These are phyloP conservation scores for Russula vinacea DNA, from an alignment of 768 basidiomycete species.

Conservation along the genomic window DNA sequence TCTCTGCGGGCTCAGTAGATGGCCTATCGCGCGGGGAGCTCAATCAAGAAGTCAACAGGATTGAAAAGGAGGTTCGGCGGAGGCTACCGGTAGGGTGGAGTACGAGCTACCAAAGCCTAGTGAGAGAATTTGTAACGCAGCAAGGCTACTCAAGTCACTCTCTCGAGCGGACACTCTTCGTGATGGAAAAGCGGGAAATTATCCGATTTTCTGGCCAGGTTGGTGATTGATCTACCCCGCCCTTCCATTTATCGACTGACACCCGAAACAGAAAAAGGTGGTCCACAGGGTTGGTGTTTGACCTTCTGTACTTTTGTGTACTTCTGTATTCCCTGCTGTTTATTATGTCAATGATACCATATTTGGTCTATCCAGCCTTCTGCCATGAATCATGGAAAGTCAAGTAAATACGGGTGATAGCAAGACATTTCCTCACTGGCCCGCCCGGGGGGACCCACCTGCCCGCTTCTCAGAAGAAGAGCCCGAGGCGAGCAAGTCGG, in stretches of 20 bases:
- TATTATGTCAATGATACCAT: conserved; percentile 2
- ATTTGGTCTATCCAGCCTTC: too few relatives aligned
- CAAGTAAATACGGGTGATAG: too few relatives aligned
- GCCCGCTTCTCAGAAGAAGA: conserved; percentile 4
- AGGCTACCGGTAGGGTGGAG: conserved; percentile 93
- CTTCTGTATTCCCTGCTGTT: conserved; percentile 4
- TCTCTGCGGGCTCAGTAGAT: conserved; percentile 89
- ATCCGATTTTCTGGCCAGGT: conserved; percentile 80
- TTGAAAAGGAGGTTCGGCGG: conserved; percentile 82
- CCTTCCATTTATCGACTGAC: conserved; percentile 1
- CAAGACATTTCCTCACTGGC: neutral
- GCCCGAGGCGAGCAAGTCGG: neutral
- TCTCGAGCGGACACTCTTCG: conserved; percentile 83
- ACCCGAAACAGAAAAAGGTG: conserved; percentile 29
- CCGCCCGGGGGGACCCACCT: neutral
- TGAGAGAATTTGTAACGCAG: conserved; percentile 89
- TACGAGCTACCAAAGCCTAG: conserved; percentile 90
- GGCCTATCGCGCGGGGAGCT: conserved; percentile 88
- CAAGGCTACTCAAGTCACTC: conserved; percentile 90
- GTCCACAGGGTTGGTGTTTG: conserved; percentile 31
- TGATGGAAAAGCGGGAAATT: conserved; percentile 95
- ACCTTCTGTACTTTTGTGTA: conserved; percentile 7
- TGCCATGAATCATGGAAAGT: conserved; percentile 4
- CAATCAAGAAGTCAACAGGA: conserved; percentile 88
- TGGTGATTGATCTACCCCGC: conserved; percentile 11